A percentile compares a stretch with the other conserved stretches of the same genome.
These are phyloP conservation scores for Infundibulicybe gibba DNA, from an alignment of 768 basidiomycete species.

Conservation along the genomic window DNA sequence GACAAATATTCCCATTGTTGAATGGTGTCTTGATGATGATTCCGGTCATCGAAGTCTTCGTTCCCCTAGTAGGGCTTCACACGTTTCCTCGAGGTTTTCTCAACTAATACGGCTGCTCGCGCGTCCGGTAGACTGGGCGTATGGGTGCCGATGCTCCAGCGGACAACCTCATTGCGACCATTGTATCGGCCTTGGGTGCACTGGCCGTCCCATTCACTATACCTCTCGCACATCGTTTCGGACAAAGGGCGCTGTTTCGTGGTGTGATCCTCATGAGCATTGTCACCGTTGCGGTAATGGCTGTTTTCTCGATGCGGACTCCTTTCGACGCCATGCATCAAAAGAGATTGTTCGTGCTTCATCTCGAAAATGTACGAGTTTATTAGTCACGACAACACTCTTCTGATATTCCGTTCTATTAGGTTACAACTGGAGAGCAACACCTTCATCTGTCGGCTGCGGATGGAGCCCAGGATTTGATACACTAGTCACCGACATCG, in stretches of 20 bases:
- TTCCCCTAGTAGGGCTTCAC: conserved; percentile 63
- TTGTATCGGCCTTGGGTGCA: conserved; percentile 57
- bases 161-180: conserved; percentile 84
- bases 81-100: not conserved
- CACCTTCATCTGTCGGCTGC: conserved; percentile 79
- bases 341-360: conserved; percentile 79
- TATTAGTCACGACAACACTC: not conserved
- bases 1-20: conserved; percentile 49
- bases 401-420: not conserved
- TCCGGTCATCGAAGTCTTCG: conserved; percentile 80
- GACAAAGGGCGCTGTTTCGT: conserved; percentile 27
- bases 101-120: conserved; percentile 1
- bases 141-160: conserved; percentile 80
- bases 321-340: conserved; percentile 87
- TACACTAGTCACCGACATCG: conserved; percentile 57
- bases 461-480: conserved; percentile 81
- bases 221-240: conserved; percentile 77
- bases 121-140: conserved; percentile 62
- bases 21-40: conserved; percentile 55
- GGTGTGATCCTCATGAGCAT: conserved; percentile 44
- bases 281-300: conserved; percentile 47
- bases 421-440: conserved; percentile 72
- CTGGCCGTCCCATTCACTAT: conserved; percentile 56
- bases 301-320: conserved; percentile 51
- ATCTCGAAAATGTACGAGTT: conserved; percentile 78